Percentiles rank a stretch among this genome's conserved stretches.
Conservation (phyloP, 306 rosid species). For the Dicorynia guianensis region DNA sequence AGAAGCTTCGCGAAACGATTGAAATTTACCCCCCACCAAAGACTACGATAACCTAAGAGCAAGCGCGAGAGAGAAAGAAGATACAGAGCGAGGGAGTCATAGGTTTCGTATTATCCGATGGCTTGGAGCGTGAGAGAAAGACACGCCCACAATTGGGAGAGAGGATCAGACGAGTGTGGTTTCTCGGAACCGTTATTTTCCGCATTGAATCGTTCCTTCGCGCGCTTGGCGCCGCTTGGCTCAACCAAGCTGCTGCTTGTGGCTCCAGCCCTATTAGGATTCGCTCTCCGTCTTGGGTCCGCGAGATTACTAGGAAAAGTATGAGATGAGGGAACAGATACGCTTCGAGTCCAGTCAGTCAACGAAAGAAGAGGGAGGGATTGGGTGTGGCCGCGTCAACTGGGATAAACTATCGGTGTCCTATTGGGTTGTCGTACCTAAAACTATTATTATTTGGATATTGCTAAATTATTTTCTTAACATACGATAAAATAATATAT, state of each 20-base stretch:
- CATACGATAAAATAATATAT: too few relatives aligned
- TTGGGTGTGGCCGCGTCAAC: too few relatives aligned
- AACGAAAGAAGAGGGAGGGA: not conserved
- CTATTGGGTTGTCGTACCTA: too few relatives aligned
- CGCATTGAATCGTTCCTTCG: slow-evolving; percentile 48
- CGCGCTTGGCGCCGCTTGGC: slow-evolving; percentile 61
- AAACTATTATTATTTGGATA: too few relatives aligned
- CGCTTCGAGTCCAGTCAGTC: not conserved
- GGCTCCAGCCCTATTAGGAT: slow-evolving; percentile 19
- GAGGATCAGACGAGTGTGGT: slow-evolving; percentile 58
- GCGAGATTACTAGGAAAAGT: not conserved
- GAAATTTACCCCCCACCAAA: slow-evolving; percentile 43
- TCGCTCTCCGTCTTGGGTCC: not conserved
- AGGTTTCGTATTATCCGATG: slow-evolving; percentile 46
- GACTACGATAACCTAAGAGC: slow-evolving; percentile 44
- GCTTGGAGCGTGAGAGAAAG: slow-evolving; percentile 34
- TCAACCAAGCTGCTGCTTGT: slow-evolving; percentile 47
- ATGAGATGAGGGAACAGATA: not conserved
- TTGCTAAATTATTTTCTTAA: too few relatives aligned
- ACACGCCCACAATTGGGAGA: slow-evolving; percentile 30
- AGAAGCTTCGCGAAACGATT: not conserved
- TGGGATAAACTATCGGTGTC: too few relatives aligned
- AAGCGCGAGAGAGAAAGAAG: slow-evolving; percentile 14
- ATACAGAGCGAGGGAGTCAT: not conserved
- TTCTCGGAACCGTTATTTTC: slow-evolving; percentile 60